phyloP scores from a whole-genome alignment of 2,329 filamentous ascomycete species.

The Diaporthe nobilis region DNA sequence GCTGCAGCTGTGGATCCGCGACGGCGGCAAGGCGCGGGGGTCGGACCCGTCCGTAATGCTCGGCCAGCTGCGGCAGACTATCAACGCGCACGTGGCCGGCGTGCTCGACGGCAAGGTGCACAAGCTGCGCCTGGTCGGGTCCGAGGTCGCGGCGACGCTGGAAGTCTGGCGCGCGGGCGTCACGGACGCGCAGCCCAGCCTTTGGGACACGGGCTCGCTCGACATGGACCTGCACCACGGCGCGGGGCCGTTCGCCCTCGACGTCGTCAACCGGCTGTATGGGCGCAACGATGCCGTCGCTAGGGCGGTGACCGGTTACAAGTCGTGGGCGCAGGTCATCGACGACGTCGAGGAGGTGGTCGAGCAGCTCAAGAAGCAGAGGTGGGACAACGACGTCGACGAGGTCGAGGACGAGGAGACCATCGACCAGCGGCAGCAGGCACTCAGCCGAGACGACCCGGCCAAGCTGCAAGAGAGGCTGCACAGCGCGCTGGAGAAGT shows the following conservation, averaged over 20 bases:
- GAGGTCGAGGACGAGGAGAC: slow-evolving; percentile 82
- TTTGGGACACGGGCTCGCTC: slow-evolving; percentile 79
- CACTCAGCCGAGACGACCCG: slow-evolving; percentile 76
- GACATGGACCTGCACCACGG: slow-evolving; percentile 76
- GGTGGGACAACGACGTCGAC: slow-evolving; percentile 83
- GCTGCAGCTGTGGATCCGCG: slow-evolving; percentile 81
- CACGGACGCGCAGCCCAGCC: slow-evolving; percentile 64
- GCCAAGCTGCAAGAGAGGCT: slow-evolving; percentile 53
- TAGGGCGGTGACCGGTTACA: slow-evolving; percentile 73
- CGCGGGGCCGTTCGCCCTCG: slow-evolving; percentile 77
- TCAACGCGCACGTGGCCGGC: slow-evolving; percentile 77
- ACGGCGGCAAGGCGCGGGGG: slow-evolving; percentile 74
- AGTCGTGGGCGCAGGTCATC: slow-evolving; percentile 81
- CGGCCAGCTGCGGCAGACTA: slow-evolving; percentile 74
- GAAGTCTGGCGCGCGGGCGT: slow-evolving; percentile 70
- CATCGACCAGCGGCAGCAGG: slow-evolving; percentile 74
- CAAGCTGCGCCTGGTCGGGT: slow-evolving; percentile 75
- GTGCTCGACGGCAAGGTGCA: slow-evolving; percentile 75
- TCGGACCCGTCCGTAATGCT: slow-evolving; percentile 79
- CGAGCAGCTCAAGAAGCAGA: slow-evolving; percentile 74
- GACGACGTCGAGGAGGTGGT: slow-evolving; percentile 75
- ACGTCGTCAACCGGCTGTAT: slow-evolving; percentile 77
- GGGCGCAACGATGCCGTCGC: slow-evolving; percentile 79
- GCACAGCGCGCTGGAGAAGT: slow-evolving; percentile 50
- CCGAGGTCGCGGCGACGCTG: slow-evolving; percentile 73